Evolutionary conservation across 768 basidiomycete genomes (phyloP), one percentile per base, ranked within the genome.

Genomic region (Neoboletus magnificus): DNA sequence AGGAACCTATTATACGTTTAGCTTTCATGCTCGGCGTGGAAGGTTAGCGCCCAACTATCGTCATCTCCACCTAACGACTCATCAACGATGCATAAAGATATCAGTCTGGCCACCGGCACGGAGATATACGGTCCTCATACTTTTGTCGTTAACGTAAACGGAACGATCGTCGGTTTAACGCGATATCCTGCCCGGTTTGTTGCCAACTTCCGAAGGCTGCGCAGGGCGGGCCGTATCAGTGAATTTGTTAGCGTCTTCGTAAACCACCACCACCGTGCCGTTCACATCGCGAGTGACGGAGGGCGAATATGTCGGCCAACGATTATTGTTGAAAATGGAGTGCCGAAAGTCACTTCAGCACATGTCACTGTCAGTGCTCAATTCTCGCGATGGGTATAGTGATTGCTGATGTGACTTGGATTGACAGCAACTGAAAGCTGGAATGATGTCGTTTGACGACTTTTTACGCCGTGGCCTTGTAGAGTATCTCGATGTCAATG

Each of bases 401-500:
- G 20, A 29, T 33, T 4, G 16, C 48, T 61, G 65, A 54, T 53
- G 50, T 30, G 48, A 36, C 48, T 55, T 50, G 50, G 12, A 45
- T 45, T 42, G 20, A 1, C 64, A 95, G 89, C 79, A 87, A 69
- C 80, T 98, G 52, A 95, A 95, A 70, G 82, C 83, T 62, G 87
- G 85, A 33, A 73, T 74, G 47, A 80, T 91, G 41, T 84, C 84
- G 5, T 99, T 99, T 67, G 96, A 99, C 70, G 93, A 95, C 70
- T 98, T 99, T 74, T 78, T 99, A 22, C 81, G 82, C 44, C 85
- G 86, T 59, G 97, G 97, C 30, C 81, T 99, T 15, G 93, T 98
- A 56, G 97, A 99, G 71, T 99, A 99, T 68, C 85, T 98, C 39
- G 97, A 98, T 69, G 95, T 98, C 51, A 99, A 99, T 70, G 97